phyloP scores from a whole-genome alignment of 2,329 filamentous ascomycete species.

The Orbilia brochopaga region DNA sequence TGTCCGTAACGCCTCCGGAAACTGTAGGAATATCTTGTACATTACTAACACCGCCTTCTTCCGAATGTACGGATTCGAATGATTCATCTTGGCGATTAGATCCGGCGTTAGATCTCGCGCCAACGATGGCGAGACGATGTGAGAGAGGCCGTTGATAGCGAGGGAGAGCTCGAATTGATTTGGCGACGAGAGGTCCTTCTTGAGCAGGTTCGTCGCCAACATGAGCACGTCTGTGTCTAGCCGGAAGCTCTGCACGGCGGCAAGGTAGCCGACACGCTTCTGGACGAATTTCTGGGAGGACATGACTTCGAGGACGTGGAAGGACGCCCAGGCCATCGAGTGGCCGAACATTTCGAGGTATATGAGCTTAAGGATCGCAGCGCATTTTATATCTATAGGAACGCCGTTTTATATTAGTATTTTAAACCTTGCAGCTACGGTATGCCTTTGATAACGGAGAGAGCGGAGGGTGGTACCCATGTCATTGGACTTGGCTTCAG shows the following conservation, averaged over 20 bases:
- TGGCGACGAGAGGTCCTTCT: constrained; percentile 84
- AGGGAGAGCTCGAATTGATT: constrained; percentile 79
- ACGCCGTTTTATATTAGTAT: constrained; percentile 12
- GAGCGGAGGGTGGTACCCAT: constrained; percentile 69
- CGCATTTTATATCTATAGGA: constrained; percentile 83
- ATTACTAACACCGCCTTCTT: constrained; percentile 97
- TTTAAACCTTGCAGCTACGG: background rate
- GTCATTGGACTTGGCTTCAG: constrained; percentile 89
- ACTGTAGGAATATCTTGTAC: constrained; percentile 92
- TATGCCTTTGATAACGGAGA: background rate
- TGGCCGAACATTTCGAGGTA: constrained; percentile 99
- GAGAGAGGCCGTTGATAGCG: constrained; percentile 86
- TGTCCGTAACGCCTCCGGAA: constrained; percentile 87
- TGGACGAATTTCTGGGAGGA: constrained; percentile 92
- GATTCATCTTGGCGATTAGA: constrained; percentile 80
- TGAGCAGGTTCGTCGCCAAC: constrained; percentile 93
- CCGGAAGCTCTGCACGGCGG: constrained; percentile 93
- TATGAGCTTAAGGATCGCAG: constrained; percentile 89
- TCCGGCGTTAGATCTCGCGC: constrained; percentile 88
- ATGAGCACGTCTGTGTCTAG: constrained; percentile 96
- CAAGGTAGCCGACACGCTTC: constrained; percentile 93
- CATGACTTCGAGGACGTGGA: constrained; percentile 99
- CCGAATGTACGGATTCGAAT: constrained; percentile 81
- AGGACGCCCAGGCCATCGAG: constrained; percentile 99
- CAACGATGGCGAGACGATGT: constrained; percentile 89